A percentile compares a stretch with the other conserved stretches of the same genome.
phyloP scores from a whole-genome alignment of 208 protist species.

The Leptomonas pyrrhocoris region DNA sequence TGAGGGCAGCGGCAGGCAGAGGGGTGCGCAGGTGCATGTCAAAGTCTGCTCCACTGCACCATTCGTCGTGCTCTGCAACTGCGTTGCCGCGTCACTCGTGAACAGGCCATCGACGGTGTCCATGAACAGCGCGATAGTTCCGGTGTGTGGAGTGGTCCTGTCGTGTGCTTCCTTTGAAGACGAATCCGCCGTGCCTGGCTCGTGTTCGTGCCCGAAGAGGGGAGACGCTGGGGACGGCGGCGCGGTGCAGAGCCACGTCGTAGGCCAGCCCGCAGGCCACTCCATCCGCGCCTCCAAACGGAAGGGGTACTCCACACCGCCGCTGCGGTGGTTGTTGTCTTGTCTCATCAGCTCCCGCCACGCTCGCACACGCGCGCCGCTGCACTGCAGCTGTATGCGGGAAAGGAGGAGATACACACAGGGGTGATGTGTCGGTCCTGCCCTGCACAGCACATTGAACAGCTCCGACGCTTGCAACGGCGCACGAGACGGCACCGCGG shows the following conservation, averaged over 20 bases:
- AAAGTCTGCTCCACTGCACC: background rate
- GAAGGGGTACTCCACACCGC: background rate
- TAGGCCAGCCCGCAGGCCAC: slow-evolving; percentile 25
- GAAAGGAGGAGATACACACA: slow-evolving; percentile 26
- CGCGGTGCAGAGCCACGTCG: slow-evolving; percentile 5
- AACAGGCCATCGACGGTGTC: slow-evolving; percentile 15
- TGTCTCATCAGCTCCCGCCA: slow-evolving; percentile 2
- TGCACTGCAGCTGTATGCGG: slow-evolving; percentile 11
- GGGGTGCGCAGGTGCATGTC: background rate
- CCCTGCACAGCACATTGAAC: background rate
- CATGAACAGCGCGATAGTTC: slow-evolving; percentile 3
- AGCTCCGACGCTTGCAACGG: background rate
- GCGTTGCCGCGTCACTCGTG: background rate
- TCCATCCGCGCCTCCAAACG: slow-evolving; percentile 21
- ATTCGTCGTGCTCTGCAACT: background rate
- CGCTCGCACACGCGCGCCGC: background rate
- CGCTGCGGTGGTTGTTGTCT: background rate
- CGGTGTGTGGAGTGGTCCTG: too few species aligned
- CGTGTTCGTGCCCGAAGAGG: background rate
- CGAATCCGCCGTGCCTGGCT: background rate
- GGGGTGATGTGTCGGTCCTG: background rate
- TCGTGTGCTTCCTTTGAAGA: background rate
- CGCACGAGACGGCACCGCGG: background rate
- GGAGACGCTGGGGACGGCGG: background rate
- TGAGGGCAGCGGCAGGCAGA: slow-evolving; percentile 28